Evolutionary conservation across 305 asterid species (phyloP).

Genomic region (Lippia alba): DNA sequence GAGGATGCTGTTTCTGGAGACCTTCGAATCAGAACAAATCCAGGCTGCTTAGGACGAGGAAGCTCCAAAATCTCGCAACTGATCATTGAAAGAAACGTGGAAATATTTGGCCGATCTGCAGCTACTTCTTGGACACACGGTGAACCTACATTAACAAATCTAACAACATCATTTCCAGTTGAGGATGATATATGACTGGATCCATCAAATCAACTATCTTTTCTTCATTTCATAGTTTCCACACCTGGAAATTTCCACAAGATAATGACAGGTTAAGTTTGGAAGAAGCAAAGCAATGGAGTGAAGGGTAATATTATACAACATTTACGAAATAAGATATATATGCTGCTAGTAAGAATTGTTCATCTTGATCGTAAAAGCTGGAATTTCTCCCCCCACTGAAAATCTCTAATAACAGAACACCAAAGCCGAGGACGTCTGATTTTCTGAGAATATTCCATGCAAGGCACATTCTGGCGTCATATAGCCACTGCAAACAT

Average conservation of each 20-base stretch:
- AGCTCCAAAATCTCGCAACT: slow-evolving; percentile 31
- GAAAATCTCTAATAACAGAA: slow-evolving; percentile 40
- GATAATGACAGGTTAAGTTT: background rate
- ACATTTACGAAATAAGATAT: slow-evolving; percentile 19
- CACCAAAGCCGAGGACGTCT: slow-evolving; percentile 44
- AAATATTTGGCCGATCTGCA: slow-evolving; percentile 31
- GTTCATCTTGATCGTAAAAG: slow-evolving; percentile 34
- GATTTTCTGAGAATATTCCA: slow-evolving; percentile 45
- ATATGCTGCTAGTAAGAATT: slow-evolving; percentile 32
- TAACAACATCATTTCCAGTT: slow-evolving; percentile 23
- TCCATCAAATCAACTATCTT: slow-evolving; percentile 25
- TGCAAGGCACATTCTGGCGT: slow-evolving; percentile 45
- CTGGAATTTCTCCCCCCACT: slow-evolving; percentile 41
- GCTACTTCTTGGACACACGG: slow-evolving; percentile 40
- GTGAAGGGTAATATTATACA: background rate
- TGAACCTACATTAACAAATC: slow-evolving; percentile 36
- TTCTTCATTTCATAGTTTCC: slow-evolving; percentile 48
- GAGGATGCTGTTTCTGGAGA: background rate
- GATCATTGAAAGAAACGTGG: slow-evolving; percentile 36
- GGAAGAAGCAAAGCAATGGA: background rate
- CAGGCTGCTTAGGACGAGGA: slow-evolving; percentile 31
- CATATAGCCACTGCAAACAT: slow-evolving; percentile 46
- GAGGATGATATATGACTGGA: slow-evolving; percentile 16
- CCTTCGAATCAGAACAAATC: slow-evolving; percentile 18
- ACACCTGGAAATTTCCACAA: slow-evolving; percentile 30